Conservation (phyloP, 495 filamentous ascomycete species). For the Xylaria scruposa region DNA sequence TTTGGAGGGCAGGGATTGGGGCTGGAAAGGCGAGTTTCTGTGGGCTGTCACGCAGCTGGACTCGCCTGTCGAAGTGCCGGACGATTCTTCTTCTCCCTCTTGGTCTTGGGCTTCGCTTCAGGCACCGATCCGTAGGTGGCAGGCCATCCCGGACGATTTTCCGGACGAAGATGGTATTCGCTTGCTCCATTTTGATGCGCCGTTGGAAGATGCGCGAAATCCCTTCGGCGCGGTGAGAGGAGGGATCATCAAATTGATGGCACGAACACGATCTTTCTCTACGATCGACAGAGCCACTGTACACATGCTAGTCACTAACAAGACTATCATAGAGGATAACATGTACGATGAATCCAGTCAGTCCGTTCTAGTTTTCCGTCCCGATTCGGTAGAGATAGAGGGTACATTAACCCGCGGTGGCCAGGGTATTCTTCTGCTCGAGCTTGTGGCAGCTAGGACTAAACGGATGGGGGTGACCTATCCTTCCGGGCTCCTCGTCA, state of each 20-base stretch:
- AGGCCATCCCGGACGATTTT: not conserved
- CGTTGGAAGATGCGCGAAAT: slow-evolving; percentile 18
- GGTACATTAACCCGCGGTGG: not conserved
- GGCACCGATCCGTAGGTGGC: not conserved
- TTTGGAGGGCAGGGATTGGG: slow-evolving; percentile 22
- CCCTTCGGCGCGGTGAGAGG: slow-evolving; percentile 29
- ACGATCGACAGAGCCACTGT: not conserved
- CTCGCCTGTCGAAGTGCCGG: not conserved
- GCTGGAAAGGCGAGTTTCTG: slow-evolving; percentile 29
- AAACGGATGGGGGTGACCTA: not conserved
- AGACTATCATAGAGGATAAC: not conserved
- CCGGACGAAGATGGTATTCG: slow-evolving; percentile 3
- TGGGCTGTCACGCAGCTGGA: slow-evolving; percentile 23
- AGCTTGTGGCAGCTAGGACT: not conserved
- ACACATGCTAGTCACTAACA: slow-evolving; percentile 2
- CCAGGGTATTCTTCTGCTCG: not conserved
- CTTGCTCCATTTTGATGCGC: slow-evolving; percentile 1
- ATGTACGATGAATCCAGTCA: not conserved
- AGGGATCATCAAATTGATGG: slow-evolving; percentile 22
- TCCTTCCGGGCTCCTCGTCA: slow-evolving; percentile 9
- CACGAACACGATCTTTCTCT: slow-evolving; percentile 5
- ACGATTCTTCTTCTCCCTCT: not conserved
- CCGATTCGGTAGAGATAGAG: slow-evolving; percentile 1
- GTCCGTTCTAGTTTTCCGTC: slow-evolving; percentile 10
- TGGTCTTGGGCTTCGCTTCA: slow-evolving; percentile 24